Conservation (phyloP, 345 rosid genomes). For the Gossypium anomalum region DNA sequence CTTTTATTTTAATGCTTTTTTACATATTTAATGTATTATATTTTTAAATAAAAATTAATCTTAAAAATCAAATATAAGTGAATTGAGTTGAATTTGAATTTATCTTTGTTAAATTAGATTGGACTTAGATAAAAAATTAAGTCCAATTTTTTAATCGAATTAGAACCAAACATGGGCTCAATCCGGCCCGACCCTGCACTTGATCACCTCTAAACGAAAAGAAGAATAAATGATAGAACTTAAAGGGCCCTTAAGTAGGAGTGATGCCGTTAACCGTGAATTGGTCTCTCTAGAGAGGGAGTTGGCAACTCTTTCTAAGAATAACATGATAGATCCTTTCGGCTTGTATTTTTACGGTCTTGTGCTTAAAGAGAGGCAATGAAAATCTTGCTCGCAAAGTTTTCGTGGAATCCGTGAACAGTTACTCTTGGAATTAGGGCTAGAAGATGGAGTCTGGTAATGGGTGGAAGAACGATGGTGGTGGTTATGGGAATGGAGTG, state of each 20-base stretch:
- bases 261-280: slow-evolving; percentile 69
- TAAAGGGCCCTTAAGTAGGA: slow-evolving; percentile 78
- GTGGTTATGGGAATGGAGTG: too few species aligned
- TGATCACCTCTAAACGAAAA: slow-evolving; percentile 47
- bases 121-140: too few species aligned
- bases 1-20: too few species aligned
- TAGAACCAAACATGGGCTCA: too few species aligned
- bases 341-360: slow-evolving; percentile 79
- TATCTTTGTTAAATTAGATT: too few species aligned
- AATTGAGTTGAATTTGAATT: fast-evolving
- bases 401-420: slow-evolving; percentile 83
- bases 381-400: slow-evolving; percentile 62
- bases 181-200: too few species aligned
- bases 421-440: slow-evolving; percentile 93
- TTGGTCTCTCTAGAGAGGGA: slow-evolving; percentile 77
- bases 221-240: slow-evolving; percentile 92
- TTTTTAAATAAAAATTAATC: too few species aligned
- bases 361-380: slow-evolving; percentile 81
- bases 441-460: too few species aligned
- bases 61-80: too few species aligned
- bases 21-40: too few species aligned
- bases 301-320: slow-evolving; percentile 59
- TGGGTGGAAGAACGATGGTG: too few species aligned
- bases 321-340: slow-evolving; percentile 72
- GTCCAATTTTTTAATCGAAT: too few species aligned